These are phyloP conservation scores for Solioccasus polychromus DNA, from an alignment of 768 basidiomycete genomes.

Conservation along the genomic window DNA sequence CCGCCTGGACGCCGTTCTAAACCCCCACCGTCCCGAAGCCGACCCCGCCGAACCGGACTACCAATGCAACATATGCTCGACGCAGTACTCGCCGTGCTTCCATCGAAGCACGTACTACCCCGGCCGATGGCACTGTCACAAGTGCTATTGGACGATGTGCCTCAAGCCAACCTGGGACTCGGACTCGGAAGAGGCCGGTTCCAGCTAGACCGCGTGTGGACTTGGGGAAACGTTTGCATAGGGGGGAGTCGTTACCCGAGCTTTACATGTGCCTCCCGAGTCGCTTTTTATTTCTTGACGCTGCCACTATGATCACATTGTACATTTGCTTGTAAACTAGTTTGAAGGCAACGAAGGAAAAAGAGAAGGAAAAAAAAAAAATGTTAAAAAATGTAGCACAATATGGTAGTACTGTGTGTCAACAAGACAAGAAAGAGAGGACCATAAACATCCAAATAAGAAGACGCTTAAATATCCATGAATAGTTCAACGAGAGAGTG, in stretches of 20 bases:
- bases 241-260: too few species aligned
- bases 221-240: too few species aligned
- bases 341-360: conserved; percentile 3
- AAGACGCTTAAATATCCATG: not conserved
- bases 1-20: conserved; percentile 70
- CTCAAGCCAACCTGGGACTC: not conserved
- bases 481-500: not conserved
- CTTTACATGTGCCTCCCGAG: too few species aligned
- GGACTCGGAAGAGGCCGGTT: too few species aligned
- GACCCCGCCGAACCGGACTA: conserved; percentile 27
- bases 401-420: conserved; percentile 21
- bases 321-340: conserved; percentile 32
- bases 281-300: not conserved
- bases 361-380: not conserved
- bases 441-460: conserved; percentile 26
- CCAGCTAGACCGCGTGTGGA: too few species aligned
- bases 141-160: conserved; percentile 36
- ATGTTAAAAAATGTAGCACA: conserved; percentile 20
- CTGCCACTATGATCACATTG: conserved; percentile 21
- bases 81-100: conserved; percentile 75
- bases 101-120: conserved; percentile 41
- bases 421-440: conserved; percentile 1
- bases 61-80: conserved; percentile 57
- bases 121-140: conserved; percentile 41
- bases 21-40: conserved; percentile 41